Evolutionary conservation across 805 yeast species (phyloP).

Genomic region (Cyberlindnera maclurae): DNA sequence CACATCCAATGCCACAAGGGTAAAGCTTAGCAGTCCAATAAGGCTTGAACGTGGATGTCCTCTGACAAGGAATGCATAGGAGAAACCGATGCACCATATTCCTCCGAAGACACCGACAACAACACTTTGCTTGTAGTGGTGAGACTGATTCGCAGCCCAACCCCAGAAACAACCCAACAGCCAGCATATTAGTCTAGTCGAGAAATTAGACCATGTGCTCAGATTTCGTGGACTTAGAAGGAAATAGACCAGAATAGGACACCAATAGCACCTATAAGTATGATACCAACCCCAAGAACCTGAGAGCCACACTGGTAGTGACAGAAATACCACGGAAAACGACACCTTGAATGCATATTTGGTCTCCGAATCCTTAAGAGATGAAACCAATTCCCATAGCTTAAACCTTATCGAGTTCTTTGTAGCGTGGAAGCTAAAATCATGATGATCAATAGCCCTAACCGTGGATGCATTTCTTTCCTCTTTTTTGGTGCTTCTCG

Average conservation of each 20-base stretch:
- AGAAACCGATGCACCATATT: conserved; percentile 26
- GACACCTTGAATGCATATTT: conserved; percentile 38
- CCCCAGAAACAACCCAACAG: conserved; percentile 41
- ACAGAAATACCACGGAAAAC: conserved; percentile 29
- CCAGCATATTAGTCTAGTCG: conserved; percentile 29
- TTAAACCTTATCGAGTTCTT: conserved; percentile 28
- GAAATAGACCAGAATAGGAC: conserved; percentile 29
- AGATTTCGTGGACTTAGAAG: conserved; percentile 35
- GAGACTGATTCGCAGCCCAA: conserved; percentile 36
- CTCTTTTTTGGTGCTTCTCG: conserved; percentile 24
- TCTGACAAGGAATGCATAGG: conserved; percentile 29
- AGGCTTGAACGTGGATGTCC: conserved; percentile 38
- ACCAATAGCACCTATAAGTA: conserved; percentile 37
- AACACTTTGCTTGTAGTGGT: conserved; percentile 28
- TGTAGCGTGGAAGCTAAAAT: conserved; percentile 34
- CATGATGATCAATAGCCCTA: conserved; percentile 35
- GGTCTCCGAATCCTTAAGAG: conserved; percentile 31
- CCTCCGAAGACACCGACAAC: conserved; percentile 36
- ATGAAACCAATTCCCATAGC: conserved; percentile 31
- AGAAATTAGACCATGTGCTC: conserved; percentile 28
- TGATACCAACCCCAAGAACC: conserved; percentile 36
- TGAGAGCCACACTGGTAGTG: conserved; percentile 38
- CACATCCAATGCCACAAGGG: conserved; percentile 31
- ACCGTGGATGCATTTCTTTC: conserved; percentile 11
- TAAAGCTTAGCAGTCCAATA: conserved; percentile 33